Evolutionary conservation across 352 stramenopile genomes (phyloP).

Genomic region (Phytophthora sojae): DNA sequence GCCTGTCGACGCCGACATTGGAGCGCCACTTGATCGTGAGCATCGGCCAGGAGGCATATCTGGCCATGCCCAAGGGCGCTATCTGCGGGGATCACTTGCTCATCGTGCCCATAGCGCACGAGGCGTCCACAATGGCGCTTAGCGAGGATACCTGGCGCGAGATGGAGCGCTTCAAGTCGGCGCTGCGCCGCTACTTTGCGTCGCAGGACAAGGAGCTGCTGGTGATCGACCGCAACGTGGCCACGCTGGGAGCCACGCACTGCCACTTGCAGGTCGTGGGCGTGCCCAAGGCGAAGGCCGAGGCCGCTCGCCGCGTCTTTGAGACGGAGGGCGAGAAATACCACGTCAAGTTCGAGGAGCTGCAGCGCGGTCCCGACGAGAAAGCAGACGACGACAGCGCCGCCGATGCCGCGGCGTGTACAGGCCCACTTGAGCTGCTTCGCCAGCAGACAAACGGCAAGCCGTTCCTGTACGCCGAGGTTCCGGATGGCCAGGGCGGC

Average conservation of each 20-base stretch:
- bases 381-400: neutral
- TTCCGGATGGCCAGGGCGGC: conserved; percentile 56
- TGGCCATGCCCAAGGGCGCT: conserved; percentile 83
- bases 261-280: conserved; percentile 81
- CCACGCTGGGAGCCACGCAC: conserved; percentile 74
- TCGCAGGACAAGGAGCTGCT: conserved; percentile 76
- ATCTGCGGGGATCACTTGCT: conserved; percentile 82
- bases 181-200: conserved; percentile 66
- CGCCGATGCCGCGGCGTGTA: conserved; percentile 10
- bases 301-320: conserved; percentile 54
- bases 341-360: conserved; percentile 70
- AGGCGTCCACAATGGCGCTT: conserved; percentile 65
- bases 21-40: conserved; percentile 87
- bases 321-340: conserved; percentile 77
- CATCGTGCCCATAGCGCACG: conserved; percentile 83
- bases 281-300: conserved; percentile 57
- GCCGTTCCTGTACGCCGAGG: conserved; percentile 73
- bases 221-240: conserved; percentile 82
- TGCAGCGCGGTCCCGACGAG: conserved; percentile 29
- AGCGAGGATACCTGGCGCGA: conserved; percentile 49
- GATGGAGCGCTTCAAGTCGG: conserved; percentile 75
- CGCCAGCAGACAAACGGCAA: conserved; percentile 46
- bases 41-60: conserved; percentile 81
- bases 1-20: conserved; percentile 75
- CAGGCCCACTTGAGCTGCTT: conserved; percentile 44